Conservation (phyloP, 2,329 filamentous ascomycete genomes). For the Falciphora oryzae region DNA sequence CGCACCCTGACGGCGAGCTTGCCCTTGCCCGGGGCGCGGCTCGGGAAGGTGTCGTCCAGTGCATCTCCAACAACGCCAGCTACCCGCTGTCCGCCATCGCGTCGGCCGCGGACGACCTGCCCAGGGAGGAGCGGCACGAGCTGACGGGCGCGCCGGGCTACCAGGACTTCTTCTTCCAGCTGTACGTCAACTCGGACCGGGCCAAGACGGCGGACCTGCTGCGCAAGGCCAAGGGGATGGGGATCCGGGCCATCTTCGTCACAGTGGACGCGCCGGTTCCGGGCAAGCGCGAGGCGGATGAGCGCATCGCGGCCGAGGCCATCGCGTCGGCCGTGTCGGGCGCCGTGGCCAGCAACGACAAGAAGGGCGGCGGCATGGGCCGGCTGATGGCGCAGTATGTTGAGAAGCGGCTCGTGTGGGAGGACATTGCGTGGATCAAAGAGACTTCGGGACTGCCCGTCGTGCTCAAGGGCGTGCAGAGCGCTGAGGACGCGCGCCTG, state of each 20-base stretch:
- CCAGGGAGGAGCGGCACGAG: not conserved
- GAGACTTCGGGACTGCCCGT: conserved; percentile 47
- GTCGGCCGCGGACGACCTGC: conserved; percentile 7
- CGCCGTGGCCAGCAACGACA: conserved; percentile 39
- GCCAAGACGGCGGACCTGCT: conserved; percentile 41
- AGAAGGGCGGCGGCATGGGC: conserved; percentile 46
- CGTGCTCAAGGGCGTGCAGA: conserved; percentile 53
- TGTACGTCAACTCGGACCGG: conserved; percentile 48
- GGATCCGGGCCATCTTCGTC: conserved; percentile 34
- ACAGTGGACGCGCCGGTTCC: conserved; percentile 52
- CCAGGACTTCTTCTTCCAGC: conserved; percentile 45
- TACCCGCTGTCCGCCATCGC: conserved; percentile 18
- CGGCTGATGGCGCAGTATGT: conserved; percentile 46
- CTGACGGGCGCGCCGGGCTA: conserved; percentile 5
- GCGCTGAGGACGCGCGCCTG: conserved; percentile 45
- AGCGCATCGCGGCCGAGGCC: conserved; percentile 39
- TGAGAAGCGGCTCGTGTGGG: conserved; percentile 41
- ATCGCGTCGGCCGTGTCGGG: conserved; percentile 35
- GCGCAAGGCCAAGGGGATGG: conserved; percentile 41
- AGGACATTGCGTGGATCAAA: conserved; percentile 49
- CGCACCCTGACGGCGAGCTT: conserved; percentile 45
- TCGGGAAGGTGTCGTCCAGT: conserved; percentile 41
- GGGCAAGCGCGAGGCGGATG: conserved; percentile 52
- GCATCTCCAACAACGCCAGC: conserved; percentile 21
- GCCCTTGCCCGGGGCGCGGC: conserved; percentile 43